Percentiles rank a stretch among this genome's conserved stretches.
phyloP scores from a whole-genome alignment of 306 rosid species.

The Cicer yamashitae region DNA sequence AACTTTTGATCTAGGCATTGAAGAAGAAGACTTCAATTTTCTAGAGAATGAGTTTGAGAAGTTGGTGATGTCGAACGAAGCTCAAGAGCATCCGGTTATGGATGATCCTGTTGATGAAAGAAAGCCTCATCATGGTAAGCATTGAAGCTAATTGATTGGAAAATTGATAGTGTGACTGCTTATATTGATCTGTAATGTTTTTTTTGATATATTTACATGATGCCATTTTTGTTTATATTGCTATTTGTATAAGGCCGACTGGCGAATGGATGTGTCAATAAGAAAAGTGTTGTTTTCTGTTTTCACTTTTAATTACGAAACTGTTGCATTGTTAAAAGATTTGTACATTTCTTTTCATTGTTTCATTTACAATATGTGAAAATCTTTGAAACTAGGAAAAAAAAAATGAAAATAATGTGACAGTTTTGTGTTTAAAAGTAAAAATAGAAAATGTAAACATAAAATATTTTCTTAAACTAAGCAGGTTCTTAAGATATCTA shows the following conservation, averaged over 20 bases:
- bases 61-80: conserved; percentile 33
- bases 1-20: conserved; percentile 45
- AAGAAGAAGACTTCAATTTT: conserved; percentile 47
- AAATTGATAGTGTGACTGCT: neutral
- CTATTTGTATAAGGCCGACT: neutral
- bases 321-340: too few relatives aligned
- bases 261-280: too few relatives aligned
- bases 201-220: neutral
- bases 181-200: neutral
- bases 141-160: neutral
- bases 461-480: too few relatives aligned
- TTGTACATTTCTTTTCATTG: neutral
- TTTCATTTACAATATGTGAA: neutral
- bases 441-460: too few relatives aligned
- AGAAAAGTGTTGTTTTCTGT: too few relatives aligned
- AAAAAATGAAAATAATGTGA: too few relatives aligned
- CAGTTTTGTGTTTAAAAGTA: too few relatives aligned
- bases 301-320: too few relatives aligned
- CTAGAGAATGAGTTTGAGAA: conserved; percentile 58
- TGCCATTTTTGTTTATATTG: conserved; percentile 3
- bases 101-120: conserved; percentile 26
- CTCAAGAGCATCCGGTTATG: conserved; percentile 30
- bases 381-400: neutral
- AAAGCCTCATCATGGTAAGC: conserved; percentile 41
- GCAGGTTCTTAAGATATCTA: too few relatives aligned